Base-by-base conservation (phyloP, 2,329 filamentous ascomycete species). In the Diaporthe amygdali region DNA sequence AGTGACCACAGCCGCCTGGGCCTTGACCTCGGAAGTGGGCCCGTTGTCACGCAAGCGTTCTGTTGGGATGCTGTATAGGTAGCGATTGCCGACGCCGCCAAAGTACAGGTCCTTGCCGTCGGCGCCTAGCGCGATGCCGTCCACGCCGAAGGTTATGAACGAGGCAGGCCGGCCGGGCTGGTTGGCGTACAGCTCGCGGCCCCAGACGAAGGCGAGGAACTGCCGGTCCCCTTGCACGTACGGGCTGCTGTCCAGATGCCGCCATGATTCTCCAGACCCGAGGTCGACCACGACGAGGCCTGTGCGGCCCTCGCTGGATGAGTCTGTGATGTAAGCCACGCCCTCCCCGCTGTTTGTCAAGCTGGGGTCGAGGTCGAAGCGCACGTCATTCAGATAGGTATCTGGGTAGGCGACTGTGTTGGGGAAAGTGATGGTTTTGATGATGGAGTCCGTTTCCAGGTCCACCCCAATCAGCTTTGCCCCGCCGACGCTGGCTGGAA, bases 251-350 rank as follows among this genome's bases (percentile, higher is more conserved):
- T 84, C 80, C 2, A 88, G 80, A 71, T 87, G 86, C 3, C 86
- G 78, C 86, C 85, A 88, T 71, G 81, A 81, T 68, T 85, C 80
- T 9, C 84, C 84, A 0, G 82, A 83, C 8, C 82, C 84, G 8
- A 88, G 82, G 70, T 88, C 86, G 39, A 85, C 86, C 17, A 86
- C 78, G 64, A 88, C 79, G 68, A 88, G 82, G 4, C 82, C 86
- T 68, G 85, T 87, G 44, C 83, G 82, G 46, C 86, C 85, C 76
- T 86, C 84, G 54, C 76, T 75, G 55, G 80, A 84, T 41, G 82
- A 84, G 74, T 89, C 87, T 30, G 86, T 88, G 75, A 88, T 87
- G 76, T 89, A 89, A 0, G 85, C 86, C 17, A 88, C 75, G 22
- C 86, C 86, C 34, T 82, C 74, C 3, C 85, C 85, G 2, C 80